Evolutionary conservation across 495 filamentous ascomycete genomes (phyloP), one percentile per base, ranked within the genome.

Genomic region (Aspergillus bertholletiae): DNA sequence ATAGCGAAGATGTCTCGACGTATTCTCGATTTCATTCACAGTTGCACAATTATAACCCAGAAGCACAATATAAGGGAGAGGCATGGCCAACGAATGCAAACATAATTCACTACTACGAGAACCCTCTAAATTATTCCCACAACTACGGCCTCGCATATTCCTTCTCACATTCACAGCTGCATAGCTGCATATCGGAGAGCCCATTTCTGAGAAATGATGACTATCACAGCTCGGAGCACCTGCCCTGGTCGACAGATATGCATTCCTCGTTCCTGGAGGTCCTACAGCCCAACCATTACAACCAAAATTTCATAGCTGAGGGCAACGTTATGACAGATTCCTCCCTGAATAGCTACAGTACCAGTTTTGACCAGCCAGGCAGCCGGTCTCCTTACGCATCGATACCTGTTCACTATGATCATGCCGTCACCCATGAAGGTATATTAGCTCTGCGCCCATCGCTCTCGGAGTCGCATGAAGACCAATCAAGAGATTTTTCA

Each of bases 371-470:
- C 45, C 58, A 48, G 12, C 53, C 58, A 15, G 43, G 57, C 5
- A 44, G 59, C 34, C 53, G 54, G 15, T 64, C 61, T 20, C 61
- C 61, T 21, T 64, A 64, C 32, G 55, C 58, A 34, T 48, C 58
- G 3, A 40, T 59, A 22, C 49, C 45, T 15, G 7, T 57, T 21
- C 59, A 30, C 21, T 46, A 46, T 22, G 32, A 52, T 37, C 46
- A 49, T 17, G 28, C 60, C 5, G 55, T 55, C n/a, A 34, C 53
- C 27, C 55, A 47, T 13, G 45, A 44, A 17, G 53, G 56, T 21
- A 41, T 43, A 5, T 55, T 55, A 12, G 39, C 51, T 34, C 43
- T 57, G 17, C 55, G 51, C 37, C 23, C 39, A 15, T 45, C 54
- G 23, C 13, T 35, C 13, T 21, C 53, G 18, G 51, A 46, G 2